Base-by-base conservation (phyloP, 192 early-diverging fungal genomes). In the Funneliformis geosporum region DNA sequence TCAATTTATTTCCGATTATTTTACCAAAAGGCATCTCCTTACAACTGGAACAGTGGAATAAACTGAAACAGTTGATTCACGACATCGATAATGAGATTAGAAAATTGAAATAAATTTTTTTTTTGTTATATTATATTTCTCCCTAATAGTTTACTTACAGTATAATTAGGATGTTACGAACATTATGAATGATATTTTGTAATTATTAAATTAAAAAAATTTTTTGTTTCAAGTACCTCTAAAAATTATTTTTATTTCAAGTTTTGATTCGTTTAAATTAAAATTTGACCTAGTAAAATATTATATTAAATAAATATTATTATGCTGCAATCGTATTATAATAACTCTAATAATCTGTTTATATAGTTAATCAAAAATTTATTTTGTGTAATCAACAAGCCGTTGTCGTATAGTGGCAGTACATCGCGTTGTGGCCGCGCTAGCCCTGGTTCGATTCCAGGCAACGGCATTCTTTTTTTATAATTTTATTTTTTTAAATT, bases 401-500 rank as follows among this genome's bases (percentile, higher is more conserved):
- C 81, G 78, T 82, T 80, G 81, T 85, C 85, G 84, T 85, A 84
- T 85, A 85, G 84, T 84, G 84, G 84, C 83, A 85, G 80, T 84
- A 85, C 83, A 73, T 82, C 83, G 78, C 84, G 83, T 85, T 85
- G 84, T 85, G 84, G 84, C 84, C 83, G 84, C 78, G 83, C 81
- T 74, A 78, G 85, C 84, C 81, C 84, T 82, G 84, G 84, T 85
- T 85, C 84, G 84, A 85, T 85, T 85, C 84, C 84, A 82, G 84
- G 81, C 81, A 78, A 79, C 74, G 79, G 83, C 80, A 84, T 5
- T 21, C 4, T 55, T 55, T 55, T 47, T 47, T 11, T 14, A 0
- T 47, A 18, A 18, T 55, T 55, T 55, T 5, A 18, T 55, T 55
- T 18, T 5, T 55, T n/a, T n/a, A n/a, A n/a, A n/a, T n/a, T n/a